Evolutionary conservation across 495 filamentous ascomycete genomes (phyloP).

Genomic region (Neurospora sp.): DNA sequence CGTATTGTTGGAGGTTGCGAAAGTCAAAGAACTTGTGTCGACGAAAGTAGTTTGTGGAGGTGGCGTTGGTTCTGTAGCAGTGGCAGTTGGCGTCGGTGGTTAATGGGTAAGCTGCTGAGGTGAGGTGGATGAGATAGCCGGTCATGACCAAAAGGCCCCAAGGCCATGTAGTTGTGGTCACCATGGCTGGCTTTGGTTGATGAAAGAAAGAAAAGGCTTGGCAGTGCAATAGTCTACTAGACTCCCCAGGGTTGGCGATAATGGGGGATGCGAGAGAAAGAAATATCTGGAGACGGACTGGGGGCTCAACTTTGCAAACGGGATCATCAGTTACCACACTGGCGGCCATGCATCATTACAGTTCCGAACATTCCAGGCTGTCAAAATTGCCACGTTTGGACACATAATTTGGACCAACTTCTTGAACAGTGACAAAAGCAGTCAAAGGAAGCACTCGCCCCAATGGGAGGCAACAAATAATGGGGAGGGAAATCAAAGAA

Average conservation of each 20-base stretch:
- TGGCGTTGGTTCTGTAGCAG: slow-evolving; percentile 38
- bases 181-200: not conserved
- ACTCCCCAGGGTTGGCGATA: not conserved
- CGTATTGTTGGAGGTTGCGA: slow-evolving; percentile 36
- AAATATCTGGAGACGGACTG: not conserved
- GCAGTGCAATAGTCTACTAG: not conserved
- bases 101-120: slow-evolving; percentile 21
- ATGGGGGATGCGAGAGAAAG: not conserved
- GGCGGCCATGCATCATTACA: not conserved
- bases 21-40: slow-evolving; percentile 61
- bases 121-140: slow-evolving; percentile 3
- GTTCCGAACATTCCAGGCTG: not conserved
- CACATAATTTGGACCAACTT: not conserved
- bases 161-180: not conserved
- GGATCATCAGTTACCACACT: not conserved
- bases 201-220: not conserved
- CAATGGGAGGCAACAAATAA: not conserved
- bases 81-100: slow-evolving; percentile 35
- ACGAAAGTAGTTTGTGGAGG: slow-evolving; percentile 45
- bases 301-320: not conserved
- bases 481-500: not conserved
- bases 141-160: not conserved
- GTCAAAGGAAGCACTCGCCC: not conserved
- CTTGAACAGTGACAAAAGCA: not conserved
- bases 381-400: not conserved